Base-by-base conservation (phyloP, 352 stramenopile species). In the Blastocystis sp. region DNA sequence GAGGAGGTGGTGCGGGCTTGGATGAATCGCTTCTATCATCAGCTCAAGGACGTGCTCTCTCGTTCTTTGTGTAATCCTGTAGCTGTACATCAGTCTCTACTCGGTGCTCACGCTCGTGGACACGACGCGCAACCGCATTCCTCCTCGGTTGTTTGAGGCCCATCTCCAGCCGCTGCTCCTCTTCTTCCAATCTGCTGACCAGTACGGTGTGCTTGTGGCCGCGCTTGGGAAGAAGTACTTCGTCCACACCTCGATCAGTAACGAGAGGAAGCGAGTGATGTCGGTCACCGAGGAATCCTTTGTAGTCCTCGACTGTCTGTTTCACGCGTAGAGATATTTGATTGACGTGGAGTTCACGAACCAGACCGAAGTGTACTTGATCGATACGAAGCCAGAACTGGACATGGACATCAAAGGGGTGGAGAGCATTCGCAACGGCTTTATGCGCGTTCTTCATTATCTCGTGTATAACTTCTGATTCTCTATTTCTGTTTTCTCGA, bases 241-340 rank as follows among this genome's bases (percentile, higher is more conserved):
- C 19, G 35, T 69, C 31, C 29, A 69, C 51, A 2, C 26, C 35
- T 4, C 3, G 16, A 10, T 55, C 10, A 26, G 66, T 19, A 16
- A 10, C n/a, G 66, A 77, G 9, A 33, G 3, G 33, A 50, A 77
- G 66, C 50, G 33, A 21, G 50, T 85, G 19, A 21, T 51, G 26
- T 85, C 74, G 24, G 35, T 45, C 3, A 55, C 24, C 21, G 60
- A 67, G 26, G 50, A 85, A 31, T 29, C 35, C 29, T 45, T 41
- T 6, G 74, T 85, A 35, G 1, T 29, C n/a, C 3, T 35, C 6
- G 13, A 29, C 12, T 66, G 13, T 26, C n/a, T 3, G 29, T 1
- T 9, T 85, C 51, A 85, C 12, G 1, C 21, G 29, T 85, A 85
- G 74, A 26, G 74, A 50, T 85, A 85, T 55, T 19, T 85, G 12